phyloP scores from a whole-genome alignment of 371 early-diverging fungal genomes.

The Coemansia sp. region DNA sequence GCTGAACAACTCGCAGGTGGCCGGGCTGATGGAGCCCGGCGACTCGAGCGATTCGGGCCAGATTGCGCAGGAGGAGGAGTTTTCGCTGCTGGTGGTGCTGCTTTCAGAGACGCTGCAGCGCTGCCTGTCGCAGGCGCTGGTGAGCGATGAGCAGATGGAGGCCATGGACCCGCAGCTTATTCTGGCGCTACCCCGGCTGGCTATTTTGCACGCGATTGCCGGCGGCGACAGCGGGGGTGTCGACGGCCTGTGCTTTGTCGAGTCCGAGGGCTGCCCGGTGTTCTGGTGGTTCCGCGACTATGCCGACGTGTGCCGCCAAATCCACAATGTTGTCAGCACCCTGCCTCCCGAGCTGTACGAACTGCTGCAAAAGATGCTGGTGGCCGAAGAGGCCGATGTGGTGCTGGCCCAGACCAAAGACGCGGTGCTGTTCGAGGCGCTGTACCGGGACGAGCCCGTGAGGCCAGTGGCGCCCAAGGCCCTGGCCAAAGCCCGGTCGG shows the following conservation, averaged over 20 bases:
- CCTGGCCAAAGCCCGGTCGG: not conserved
- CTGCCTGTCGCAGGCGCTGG: slow-evolving; percentile 22
- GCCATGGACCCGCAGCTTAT: slow-evolving; percentile 57
- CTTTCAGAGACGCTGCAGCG: slow-evolving; percentile 59
- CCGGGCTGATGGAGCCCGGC: slow-evolving; percentile 21
- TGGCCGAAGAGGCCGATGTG: slow-evolving; percentile 37
- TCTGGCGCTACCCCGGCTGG: slow-evolving; percentile 57
- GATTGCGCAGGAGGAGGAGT: slow-evolving; percentile 51
- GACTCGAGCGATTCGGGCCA: slow-evolving; percentile 15
- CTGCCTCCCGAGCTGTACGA: slow-evolving; percentile 22
- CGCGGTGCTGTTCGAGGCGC: slow-evolving; percentile 6
- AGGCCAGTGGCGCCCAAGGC: not conserved
- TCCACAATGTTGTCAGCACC: slow-evolving; percentile 21
- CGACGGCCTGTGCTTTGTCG: slow-evolving; percentile 53
- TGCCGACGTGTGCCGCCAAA: slow-evolving; percentile 26
- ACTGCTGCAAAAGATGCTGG: slow-evolving; percentile 52
- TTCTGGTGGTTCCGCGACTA: slow-evolving; percentile 58
- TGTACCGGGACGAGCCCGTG: slow-evolving; percentile 3
- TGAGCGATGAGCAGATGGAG: slow-evolving; percentile 52
- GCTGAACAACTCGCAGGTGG: slow-evolving; percentile 36
- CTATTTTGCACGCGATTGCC: slow-evolving; percentile 54
- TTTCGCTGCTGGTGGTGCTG: slow-evolving; percentile 58
- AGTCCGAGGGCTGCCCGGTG: slow-evolving; percentile 39
- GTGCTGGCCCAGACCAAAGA: slow-evolving; percentile 14
- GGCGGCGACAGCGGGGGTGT: slow-evolving; percentile 33